These are phyloP conservation scores for Didymella glomerata DNA, from an alignment of 2,329 filamentous ascomycete genomes.

Conservation along the genomic window DNA sequence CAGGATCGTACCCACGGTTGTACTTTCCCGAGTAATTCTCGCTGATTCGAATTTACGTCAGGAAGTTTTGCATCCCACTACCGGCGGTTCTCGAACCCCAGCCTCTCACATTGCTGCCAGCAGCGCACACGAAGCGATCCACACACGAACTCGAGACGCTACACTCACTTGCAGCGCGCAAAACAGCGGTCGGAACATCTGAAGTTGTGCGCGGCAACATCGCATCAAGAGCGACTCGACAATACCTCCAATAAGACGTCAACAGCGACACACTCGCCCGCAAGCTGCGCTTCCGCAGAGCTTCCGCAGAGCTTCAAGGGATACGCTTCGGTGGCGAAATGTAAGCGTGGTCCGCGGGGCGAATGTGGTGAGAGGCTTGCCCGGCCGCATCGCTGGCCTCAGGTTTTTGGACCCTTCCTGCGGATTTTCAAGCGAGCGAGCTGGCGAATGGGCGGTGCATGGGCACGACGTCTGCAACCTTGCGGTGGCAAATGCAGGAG, in stretches of 20 bases:
- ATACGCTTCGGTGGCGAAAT: not conserved
- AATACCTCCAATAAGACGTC: not conserved
- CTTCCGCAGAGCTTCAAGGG: no score
- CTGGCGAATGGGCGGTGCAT: not conserved
- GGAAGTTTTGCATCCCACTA: not conserved
- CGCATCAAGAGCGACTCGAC: not conserved
- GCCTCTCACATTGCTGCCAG: not conserved
- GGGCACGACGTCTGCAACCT: not conserved
- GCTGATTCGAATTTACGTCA: conserved; percentile 1
- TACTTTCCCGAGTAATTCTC: not conserved
- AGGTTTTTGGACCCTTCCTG: not conserved
- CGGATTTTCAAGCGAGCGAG: not conserved
- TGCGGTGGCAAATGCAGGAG: not conserved
- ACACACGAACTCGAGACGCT: not conserved
- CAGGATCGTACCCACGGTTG: conserved; percentile 2
- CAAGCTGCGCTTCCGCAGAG: not conserved
- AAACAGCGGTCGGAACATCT: not conserved
- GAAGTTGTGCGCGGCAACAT: not conserved
- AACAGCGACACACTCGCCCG: not conserved
- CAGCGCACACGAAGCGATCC: not conserved
- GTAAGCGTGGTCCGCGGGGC: not conserved
- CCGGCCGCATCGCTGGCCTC: not conserved
- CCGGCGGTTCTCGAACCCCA: not conserved
- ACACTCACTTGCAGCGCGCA: not conserved
- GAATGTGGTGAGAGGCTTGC: not conserved